Percentiles rank a stretch among this genome's conserved stretches.
phyloP scores from a whole-genome alignment of 2,329 filamentous ascomycete species.

The Endothia cerciana region DNA sequence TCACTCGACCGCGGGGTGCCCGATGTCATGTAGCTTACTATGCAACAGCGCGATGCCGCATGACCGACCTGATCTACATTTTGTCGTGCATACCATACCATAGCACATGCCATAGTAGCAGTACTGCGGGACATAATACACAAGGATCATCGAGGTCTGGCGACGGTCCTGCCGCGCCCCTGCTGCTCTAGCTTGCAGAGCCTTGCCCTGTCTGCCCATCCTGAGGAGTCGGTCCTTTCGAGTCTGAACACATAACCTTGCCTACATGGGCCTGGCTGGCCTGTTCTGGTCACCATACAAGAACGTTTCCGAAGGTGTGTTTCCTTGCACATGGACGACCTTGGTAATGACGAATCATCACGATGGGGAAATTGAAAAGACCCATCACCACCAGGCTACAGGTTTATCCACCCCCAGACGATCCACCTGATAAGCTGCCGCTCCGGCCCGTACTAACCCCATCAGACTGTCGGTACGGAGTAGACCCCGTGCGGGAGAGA shows the following conservation, averaged over 20 bases:
- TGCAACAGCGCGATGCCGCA: no score
- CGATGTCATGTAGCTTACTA: not conserved
- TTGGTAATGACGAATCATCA: conserved; percentile 5
- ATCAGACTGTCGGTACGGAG: not conserved
- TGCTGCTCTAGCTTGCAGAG: not conserved
- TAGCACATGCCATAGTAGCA: not conserved
- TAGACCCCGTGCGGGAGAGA: not conserved
- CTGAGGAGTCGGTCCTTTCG: conserved; percentile 1
- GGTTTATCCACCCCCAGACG: conserved; percentile 6
- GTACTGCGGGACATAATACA: not conserved
- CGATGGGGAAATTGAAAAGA: not conserved
- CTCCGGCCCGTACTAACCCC: conserved; percentile 9
- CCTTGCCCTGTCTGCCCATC: not conserved
- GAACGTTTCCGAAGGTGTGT: not conserved
- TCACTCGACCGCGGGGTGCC: not conserved
- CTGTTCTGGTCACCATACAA: not conserved
- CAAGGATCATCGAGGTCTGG: not conserved
- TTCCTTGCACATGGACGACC: not conserved
- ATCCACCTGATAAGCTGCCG: conserved; percentile 21
- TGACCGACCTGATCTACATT: not conserved
- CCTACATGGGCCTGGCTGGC: not conserved
- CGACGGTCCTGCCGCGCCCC: not conserved
- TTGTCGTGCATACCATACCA: not conserved
- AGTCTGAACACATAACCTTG: not conserved
- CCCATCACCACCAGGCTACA: not conserved